phyloP scores from a whole-genome alignment of 306 rosid species.

The Begonia masoniana region DNA sequence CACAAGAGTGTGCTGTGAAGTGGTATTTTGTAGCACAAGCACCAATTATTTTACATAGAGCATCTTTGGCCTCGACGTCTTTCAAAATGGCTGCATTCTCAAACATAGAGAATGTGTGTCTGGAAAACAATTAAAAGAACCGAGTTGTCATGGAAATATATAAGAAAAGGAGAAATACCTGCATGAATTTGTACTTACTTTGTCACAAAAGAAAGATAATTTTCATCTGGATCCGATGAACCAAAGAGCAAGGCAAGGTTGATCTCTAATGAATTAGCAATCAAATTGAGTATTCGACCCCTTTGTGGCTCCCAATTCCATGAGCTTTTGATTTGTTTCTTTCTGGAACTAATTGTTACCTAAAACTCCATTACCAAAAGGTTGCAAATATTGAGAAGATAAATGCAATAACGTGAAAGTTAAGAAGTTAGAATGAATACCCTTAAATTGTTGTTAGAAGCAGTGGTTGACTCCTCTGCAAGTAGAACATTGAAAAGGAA shows the following conservation, averaged over 20 bases:
- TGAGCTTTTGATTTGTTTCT: slow-evolving; percentile 39
- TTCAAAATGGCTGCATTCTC: slow-evolving; percentile 54
- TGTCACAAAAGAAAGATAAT: slow-evolving; percentile 56
- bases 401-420: background rate
- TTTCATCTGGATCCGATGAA: slow-evolving; percentile 57
- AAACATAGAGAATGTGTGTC: slow-evolving; percentile 64
- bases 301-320: slow-evolving; percentile 94
- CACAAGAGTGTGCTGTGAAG: slow-evolving; percentile 74
- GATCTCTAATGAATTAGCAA: slow-evolving; percentile 85
- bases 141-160: slow-evolving; percentile 4
- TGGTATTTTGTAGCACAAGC: slow-evolving; percentile 85
- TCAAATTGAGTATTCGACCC: slow-evolving; percentile 61
- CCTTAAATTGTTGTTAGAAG: slow-evolving; percentile 32
- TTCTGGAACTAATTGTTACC: slow-evolving; percentile 51
- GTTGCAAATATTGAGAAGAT: background rate
- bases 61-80: slow-evolving; percentile 61
- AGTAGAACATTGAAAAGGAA: slow-evolving; percentile 47
- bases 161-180: background rate
- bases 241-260: slow-evolving; percentile 77
- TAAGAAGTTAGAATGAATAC: slow-evolving; percentile 13
- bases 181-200: slow-evolving; percentile 35
- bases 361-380: slow-evolving; percentile 15
- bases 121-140: slow-evolving; percentile 16
- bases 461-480: slow-evolving; percentile 35
- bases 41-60: slow-evolving; percentile 72